Base-by-base conservation (phyloP, 305 asterid species). In the Salvia sclarea region DNA sequence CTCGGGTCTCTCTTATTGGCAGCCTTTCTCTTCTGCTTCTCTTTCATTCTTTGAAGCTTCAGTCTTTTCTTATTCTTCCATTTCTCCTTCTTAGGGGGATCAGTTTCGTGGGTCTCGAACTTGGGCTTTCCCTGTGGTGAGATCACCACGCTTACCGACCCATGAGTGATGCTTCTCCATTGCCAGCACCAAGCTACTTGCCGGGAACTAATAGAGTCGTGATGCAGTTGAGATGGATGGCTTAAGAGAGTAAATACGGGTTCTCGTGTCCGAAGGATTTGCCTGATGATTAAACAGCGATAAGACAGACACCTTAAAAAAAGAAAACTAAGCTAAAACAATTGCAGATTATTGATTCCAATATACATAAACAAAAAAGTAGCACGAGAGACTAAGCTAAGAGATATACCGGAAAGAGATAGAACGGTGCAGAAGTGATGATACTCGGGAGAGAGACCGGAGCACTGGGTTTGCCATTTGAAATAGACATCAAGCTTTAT, bases 1-100 rank as follows among this genome's bases (percentile, higher is more conserved):
- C 97, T 82, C 10, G 97, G 97, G 71, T 88, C 98, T 76, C 83
- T 84, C 81, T 79, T 89, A 78, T 92, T 92, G 59, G 96, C 91
- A 57, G 87, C 80, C 76, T 86, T 92, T 65, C 97, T 78, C 83
- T 71, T 82, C 65, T 82, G 78, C 80, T 85, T 90, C 71, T 90
- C 96, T 74, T 73, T 81, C 84, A 75, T 78, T 65, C 85, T 83
- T 74, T 85, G 83, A 61, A 80, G 79, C 79, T 90, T 88, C 53
- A 92, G 75, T 76, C 88, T 77, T 72, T 85, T 90, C 86, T 92
- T 92, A 5, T 85, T 86, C 87, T 30, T 63, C 95, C 96, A 92
- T 73, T 88, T 92, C 66, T 88, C 90, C 87, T 90, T 92, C 80
- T 80, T 90, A 0, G 96, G 97, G 25, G 93, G 86, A 16, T 88